Conservation (phyloP, 2,329 filamentous ascomycete species). For the Sporothrix inflata region DNA sequence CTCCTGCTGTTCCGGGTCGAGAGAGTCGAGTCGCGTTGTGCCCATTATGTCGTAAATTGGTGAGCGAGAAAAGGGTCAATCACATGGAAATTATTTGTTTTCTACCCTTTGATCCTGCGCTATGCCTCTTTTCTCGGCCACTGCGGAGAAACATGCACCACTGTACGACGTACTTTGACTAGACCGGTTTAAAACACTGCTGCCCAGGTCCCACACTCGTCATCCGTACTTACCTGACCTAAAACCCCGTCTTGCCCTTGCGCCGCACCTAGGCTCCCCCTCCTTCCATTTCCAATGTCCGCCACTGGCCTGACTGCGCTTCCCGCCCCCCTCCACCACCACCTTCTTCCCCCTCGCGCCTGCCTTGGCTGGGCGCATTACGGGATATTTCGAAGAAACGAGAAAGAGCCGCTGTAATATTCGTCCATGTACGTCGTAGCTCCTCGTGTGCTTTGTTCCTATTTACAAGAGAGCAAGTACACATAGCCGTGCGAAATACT, state of each 20-base stretch:
- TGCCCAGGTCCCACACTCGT: not conserved
- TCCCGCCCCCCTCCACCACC: not conserved
- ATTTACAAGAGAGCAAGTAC: not conserved
- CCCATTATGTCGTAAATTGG: no score
- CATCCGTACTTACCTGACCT: constrained; percentile 9
- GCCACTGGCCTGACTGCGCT: not conserved
- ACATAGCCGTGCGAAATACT: not conserved
- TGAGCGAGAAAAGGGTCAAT: constrained; percentile 6
- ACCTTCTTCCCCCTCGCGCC: not conserved
- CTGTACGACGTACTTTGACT: not conserved
- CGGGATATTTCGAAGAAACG: not conserved
- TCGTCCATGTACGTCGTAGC: not conserved
- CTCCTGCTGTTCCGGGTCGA: not conserved
- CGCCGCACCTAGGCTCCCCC: constrained; percentile 5
- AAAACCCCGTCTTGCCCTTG: not conserved
- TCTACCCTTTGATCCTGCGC: constrained; percentile 15
- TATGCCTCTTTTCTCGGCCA: constrained; percentile 24
- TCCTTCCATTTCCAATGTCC: constrained; percentile 21
- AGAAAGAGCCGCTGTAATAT: not conserved
- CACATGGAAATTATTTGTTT: constrained; percentile 25
- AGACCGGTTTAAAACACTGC: not conserved
- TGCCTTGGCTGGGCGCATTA: constrained; percentile 4
- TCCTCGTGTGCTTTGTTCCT: constrained; percentile 5
- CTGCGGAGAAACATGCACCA: constrained; percentile 19
- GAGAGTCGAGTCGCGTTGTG: not conserved